Base-by-base conservation (phyloP, 768 basidiomycete species). In the Termitomyces sp. region DNA sequence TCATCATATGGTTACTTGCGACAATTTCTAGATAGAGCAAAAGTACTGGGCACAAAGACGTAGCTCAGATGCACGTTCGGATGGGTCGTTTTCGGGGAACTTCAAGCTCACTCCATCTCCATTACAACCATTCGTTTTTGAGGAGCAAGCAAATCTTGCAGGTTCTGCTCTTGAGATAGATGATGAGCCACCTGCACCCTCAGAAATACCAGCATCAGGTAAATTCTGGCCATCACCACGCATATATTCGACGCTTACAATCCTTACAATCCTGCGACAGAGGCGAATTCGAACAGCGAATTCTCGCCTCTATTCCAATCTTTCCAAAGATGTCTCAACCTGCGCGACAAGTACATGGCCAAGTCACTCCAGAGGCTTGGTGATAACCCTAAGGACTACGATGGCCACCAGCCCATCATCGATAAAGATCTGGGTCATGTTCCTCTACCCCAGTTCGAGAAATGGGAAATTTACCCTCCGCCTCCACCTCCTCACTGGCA, bases 401-500 rank as follows among this genome's bases (percentile, higher is more conserved):
- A 98, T 65, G 91, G 86, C 0, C 66, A 77, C 12, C 95, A 96
- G 70, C 75, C 77, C 4, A 88, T 91, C 14, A 76, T 96, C 61
- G 77, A 81, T n/a, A 79, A 87, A 63, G 80, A 82, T 45, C 71
- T 42, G 12, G 80, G 65, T 81, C 86, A 0, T 86, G 86, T 56
- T 86, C 91, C 3, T 81, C 82, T 29, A 65, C 70, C 70, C n/a
- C 69, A 74, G 15, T 77, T 81, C 65, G 67, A 83, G 42, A 77
- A 84, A 4, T 99, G 97, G 97, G 84, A 82, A 57, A 90, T 98
- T 65, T 97, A 97, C 67, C 97, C 97, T 0, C 82, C 79, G 11
- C 96, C 97, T 5, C 97, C 97, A 0, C 92, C 93, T 3, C 96
- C 96, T 0, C 95, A 95, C 67, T 99, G 97, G 97, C 93, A 94